These are phyloP conservation scores for Chrysopogon serrulatus DNA, from an alignment of 176 grass and related monocot genomes.

Conservation along the genomic window DNA sequence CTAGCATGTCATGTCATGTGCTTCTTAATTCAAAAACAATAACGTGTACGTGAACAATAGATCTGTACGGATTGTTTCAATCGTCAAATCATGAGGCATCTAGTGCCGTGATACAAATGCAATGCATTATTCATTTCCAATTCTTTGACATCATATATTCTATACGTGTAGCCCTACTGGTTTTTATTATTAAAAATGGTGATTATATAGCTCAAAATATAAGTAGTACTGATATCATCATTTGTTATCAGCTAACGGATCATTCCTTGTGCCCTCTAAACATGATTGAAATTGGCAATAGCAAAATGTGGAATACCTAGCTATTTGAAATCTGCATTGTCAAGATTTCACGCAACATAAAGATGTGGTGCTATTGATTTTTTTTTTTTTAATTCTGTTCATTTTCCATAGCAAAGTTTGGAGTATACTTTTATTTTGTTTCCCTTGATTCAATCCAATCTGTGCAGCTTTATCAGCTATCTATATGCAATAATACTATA, in stretches of 20 bases:
- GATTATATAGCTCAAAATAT: background rate
- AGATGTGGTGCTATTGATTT: background rate
- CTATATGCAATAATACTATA: background rate
- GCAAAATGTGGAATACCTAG: background rate
- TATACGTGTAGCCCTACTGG: background rate
- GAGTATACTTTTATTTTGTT: background rate
- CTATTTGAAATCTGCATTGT: background rate
- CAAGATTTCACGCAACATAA: conserved; percentile 7
- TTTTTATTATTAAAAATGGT: background rate
- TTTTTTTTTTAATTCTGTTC: background rate
- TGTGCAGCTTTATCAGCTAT: background rate
- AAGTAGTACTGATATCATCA: background rate
- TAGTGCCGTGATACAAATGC: background rate
- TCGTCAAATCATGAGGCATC: background rate
- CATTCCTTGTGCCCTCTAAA: background rate
- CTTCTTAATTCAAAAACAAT: conserved; percentile 7
- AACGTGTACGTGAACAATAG: background rate
- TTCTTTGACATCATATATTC: conserved; percentile 2
- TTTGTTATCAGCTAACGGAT: conserved; percentile 11
- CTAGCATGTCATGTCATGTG: background rate
- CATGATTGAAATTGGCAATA: background rate
- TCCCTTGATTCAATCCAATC: background rate
- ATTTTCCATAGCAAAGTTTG: background rate
- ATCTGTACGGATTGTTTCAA: background rate
- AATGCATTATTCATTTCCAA: background rate